A percentile compares a stretch with the other conserved stretches of the same genome.
Evolutionary conservation across 2,329 filamentous ascomycete genomes (phyloP).

Genomic region (Colletotrichum scovillei): DNA sequence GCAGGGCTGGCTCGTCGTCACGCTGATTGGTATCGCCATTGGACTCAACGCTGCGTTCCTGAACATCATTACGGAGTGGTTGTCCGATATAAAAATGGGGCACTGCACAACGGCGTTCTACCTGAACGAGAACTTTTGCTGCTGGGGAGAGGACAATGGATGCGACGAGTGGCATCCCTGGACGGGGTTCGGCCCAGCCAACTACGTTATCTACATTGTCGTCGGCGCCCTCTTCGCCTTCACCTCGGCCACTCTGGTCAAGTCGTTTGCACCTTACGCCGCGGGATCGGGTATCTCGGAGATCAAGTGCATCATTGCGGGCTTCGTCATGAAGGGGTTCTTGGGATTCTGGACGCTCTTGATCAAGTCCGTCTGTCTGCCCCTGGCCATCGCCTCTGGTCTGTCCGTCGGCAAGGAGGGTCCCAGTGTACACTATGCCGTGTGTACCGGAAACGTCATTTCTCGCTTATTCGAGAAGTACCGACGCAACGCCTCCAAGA

Average conservation of each 20-base stretch:
- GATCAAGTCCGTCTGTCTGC: slow-evolving; percentile 93
- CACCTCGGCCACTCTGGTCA: slow-evolving; percentile 85
- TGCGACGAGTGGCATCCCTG: slow-evolving; percentile 91
- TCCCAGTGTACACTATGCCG: slow-evolving; percentile 98
- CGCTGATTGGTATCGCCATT: slow-evolving; percentile 90
- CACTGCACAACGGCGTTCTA: slow-evolving; percentile 97
- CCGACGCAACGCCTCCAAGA: slow-evolving; percentile 90
- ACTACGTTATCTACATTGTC: slow-evolving; percentile 89
- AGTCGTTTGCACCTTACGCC: slow-evolving; percentile 92
- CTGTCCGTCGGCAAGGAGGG: slow-evolving; percentile 97
- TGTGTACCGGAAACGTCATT: slow-evolving; percentile 97
- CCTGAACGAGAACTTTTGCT: slow-evolving; percentile 97
- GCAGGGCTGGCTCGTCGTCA: slow-evolving; percentile 98
- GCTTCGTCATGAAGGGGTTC: slow-evolving; percentile 99
- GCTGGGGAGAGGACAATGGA: slow-evolving; percentile 93
- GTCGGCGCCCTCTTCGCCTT: slow-evolving; percentile 89
- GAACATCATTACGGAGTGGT: slow-evolving; percentile 97
- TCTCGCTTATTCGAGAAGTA: slow-evolving; percentile 95
- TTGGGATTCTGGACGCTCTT: slow-evolving; percentile 89
- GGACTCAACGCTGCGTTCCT: slow-evolving; percentile 92
- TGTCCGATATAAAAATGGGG: slow-evolving; percentile 95
- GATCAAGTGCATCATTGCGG: slow-evolving; percentile 99
- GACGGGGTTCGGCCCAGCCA: slow-evolving; percentile 81
- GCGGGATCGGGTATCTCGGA: slow-evolving; percentile 97
- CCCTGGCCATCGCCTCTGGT: slow-evolving; percentile 92